Conservation (phyloP, 495 filamentous ascomycete species). For the Bryoglossum gracile region DNA sequence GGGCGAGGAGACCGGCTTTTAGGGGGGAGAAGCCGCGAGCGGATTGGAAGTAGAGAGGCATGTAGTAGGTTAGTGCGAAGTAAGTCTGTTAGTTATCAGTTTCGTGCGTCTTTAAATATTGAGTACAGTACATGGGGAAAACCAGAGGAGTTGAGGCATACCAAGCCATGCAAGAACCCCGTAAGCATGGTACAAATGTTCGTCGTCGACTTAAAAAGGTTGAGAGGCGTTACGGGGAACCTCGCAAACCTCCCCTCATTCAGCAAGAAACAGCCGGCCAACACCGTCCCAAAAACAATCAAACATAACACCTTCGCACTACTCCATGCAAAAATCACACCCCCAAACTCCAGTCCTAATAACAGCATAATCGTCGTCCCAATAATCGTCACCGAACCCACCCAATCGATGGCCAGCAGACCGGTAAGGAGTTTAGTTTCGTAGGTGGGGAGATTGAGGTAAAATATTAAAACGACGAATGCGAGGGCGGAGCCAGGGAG, state of each 20-base stretch:
- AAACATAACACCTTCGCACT: constrained; percentile 64
- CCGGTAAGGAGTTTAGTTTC: constrained; percentile 44
- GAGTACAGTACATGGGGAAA: too few relatives aligned
- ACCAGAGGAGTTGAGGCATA: neutral
- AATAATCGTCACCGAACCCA: constrained; percentile 49
- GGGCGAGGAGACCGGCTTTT: too few relatives aligned
- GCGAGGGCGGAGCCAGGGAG: neutral
- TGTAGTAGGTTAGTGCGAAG: too few relatives aligned
- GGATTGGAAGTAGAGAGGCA: constrained; percentile 80
- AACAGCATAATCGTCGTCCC: constrained; percentile 63
- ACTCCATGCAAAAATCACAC: constrained; percentile 46
- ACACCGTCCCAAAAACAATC: constrained; percentile 56
- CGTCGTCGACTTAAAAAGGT: constrained; percentile 50
- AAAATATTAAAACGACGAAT: neutral
- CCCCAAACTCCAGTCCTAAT: constrained; percentile 66
- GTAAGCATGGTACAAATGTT: constrained; percentile 43
- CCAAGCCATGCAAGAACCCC: constrained; percentile 48
- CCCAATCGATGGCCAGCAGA: constrained; percentile 41
- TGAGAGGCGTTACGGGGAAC: constrained; percentile 61
- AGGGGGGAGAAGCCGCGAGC: too few relatives aligned
- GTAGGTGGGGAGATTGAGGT: constrained; percentile 48
- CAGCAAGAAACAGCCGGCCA: constrained; percentile 49
- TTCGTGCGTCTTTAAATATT: too few relatives aligned
- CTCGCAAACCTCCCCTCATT: constrained; percentile 57
- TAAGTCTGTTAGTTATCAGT: too few relatives aligned